Conservation (phyloP, 2,329 filamentous ascomycete species). For the Trichoderma atroviride region DNA sequence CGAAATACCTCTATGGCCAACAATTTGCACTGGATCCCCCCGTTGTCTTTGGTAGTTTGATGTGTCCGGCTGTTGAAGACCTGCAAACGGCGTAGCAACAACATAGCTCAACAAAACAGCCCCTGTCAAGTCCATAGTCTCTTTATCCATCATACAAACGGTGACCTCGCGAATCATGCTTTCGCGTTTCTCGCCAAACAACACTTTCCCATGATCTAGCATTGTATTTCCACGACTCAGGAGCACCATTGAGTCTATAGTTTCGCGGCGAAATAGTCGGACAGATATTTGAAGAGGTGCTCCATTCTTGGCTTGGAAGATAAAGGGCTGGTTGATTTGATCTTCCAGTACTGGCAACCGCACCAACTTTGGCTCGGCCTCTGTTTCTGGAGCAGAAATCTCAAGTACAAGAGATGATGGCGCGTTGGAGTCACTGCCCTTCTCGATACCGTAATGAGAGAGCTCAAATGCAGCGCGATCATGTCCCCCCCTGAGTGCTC, state of each 20-base stretch:
- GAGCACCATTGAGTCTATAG: not conserved
- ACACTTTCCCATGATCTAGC: constrained; percentile 31
- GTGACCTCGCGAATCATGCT: constrained; percentile 36
- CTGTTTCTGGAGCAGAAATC: not conserved
- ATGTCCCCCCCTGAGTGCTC: constrained; percentile 26
- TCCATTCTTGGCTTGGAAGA: not conserved
- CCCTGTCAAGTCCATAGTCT: constrained; percentile 36
- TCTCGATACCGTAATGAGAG: not conserved
- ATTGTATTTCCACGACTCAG: constrained; percentile 37
- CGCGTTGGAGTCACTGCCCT: too few species aligned
- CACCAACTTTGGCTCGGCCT: not conserved
- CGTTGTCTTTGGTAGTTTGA: not conserved
- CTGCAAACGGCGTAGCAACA: constrained; percentile 34
- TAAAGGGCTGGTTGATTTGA: not conserved
- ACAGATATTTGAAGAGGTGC: not conserved
- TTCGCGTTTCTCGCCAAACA: constrained; percentile 36
- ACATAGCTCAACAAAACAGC: constrained; percentile 41
- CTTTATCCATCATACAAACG: constrained; percentile 36
- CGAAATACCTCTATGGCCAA: not conserved
- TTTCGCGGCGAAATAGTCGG: not conserved
- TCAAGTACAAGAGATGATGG: not conserved
- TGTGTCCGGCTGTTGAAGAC: not conserved
- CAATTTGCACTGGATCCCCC: not conserved
- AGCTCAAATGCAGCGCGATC: not conserved
- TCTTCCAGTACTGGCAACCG: not conserved